Evolutionary conservation across 2,329 filamentous ascomycete genomes (phyloP).

Genomic region (Neofusicoccum sp.): DNA sequence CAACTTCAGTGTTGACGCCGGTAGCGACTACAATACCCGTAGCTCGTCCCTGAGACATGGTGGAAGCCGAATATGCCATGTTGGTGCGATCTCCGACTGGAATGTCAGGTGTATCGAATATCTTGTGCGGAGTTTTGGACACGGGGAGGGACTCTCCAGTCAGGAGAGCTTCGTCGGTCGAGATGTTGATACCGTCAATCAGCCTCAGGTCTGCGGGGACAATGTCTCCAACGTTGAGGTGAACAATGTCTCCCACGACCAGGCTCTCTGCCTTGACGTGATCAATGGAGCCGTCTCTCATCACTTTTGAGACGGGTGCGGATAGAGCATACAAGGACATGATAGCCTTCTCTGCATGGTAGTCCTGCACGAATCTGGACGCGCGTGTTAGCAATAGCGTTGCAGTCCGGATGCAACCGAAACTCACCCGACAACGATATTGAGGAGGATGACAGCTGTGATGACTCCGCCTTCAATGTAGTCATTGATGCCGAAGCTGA

Average conservation of each 20-base stretch:
- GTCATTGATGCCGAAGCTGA: conserved; percentile 65
- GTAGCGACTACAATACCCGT: conserved; percentile 69
- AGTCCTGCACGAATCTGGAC: conserved; percentile 53
- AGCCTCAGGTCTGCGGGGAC: conserved; percentile 67
- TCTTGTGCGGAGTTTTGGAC: conserved; percentile 62
- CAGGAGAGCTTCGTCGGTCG: conserved; percentile 73
- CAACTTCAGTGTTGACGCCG: conserved; percentile 76
- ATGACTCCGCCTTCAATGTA: conserved; percentile 67
- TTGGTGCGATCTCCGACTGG: conserved; percentile 68
- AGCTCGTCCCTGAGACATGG: conserved; percentile 70
- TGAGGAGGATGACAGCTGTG: conserved; percentile 66
- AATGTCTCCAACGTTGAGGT: conserved; percentile 58
- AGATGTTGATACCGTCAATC: conserved; percentile 70
- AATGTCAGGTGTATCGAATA: conserved; percentile 54
- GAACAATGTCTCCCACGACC: conserved; percentile 44
- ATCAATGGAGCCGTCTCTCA: conserved; percentile 38
- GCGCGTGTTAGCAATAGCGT: conserved; percentile 23
- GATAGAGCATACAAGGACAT: conserved; percentile 44
- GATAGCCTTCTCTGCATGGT: conserved; percentile 46
- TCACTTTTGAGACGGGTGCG: conserved; percentile 41
- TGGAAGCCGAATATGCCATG: conserved; percentile 71
- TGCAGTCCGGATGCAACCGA: neutral
- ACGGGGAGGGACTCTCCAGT: conserved; percentile 74
- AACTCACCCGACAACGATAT: conserved; percentile 64
- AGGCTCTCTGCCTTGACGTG: conserved; percentile 42